Evolutionary conservation across 2,329 filamentous ascomycete genomes (phyloP).

Genomic region (Dactylellina haptotyla): DNA sequence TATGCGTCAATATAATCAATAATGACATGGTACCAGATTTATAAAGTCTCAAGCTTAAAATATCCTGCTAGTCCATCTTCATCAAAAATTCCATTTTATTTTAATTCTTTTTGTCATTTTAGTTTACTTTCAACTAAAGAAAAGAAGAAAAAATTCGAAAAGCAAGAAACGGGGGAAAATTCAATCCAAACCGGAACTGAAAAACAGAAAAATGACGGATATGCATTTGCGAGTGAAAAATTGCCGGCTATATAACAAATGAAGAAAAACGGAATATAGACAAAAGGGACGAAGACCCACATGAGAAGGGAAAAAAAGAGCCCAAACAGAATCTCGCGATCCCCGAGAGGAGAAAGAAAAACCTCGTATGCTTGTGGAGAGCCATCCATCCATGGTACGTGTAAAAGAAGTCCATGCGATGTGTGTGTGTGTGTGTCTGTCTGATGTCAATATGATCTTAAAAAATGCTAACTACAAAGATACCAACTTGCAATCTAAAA

Average conservation of each 20-base stretch:
- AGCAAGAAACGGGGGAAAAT: too few species aligned
- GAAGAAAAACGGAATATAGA: not conserved
- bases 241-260: conserved; percentile 2
- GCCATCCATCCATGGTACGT: not conserved
- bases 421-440: not conserved
- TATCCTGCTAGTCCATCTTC: too few species aligned
- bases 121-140: too few species aligned
- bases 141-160: too few species aligned
- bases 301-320: not conserved
- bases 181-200: not conserved
- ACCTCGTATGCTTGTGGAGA: too few species aligned
- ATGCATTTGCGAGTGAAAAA: not conserved
- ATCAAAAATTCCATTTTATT: too few species aligned
- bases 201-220: not conserved
- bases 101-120: too few species aligned
- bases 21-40: too few species aligned
- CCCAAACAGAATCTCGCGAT: too few species aligned
- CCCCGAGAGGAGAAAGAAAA: too few species aligned
- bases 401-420: not conserved
- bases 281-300: not conserved
- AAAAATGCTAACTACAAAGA: not conserved
- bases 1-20: too few species aligned
- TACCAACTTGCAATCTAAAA: conserved; percentile 2
- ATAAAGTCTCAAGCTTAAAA: too few species aligned
- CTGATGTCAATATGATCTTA: not conserved